phyloP scores from a whole-genome alignment of 2,329 filamentous ascomycete genomes.

The Neofusicoccum parvum region DNA sequence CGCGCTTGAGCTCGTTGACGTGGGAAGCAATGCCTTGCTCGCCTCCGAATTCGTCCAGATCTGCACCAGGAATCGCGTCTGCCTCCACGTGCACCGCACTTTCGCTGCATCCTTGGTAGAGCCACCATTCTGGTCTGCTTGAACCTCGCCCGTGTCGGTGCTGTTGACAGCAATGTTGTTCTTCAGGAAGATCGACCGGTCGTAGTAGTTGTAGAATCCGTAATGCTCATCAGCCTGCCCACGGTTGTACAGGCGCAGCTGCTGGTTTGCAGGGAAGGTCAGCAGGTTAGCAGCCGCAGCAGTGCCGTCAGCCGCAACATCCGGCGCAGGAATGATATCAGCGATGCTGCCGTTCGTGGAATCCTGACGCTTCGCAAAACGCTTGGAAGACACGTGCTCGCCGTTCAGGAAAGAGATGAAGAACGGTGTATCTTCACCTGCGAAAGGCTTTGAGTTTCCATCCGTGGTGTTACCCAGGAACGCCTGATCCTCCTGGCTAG shows the following conservation, averaged over 20 bases:
- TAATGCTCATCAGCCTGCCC: slow-evolving; percentile 82
- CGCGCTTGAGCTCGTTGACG: slow-evolving; percentile 22
- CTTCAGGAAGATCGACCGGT: slow-evolving; percentile 81
- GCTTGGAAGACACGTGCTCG: slow-evolving; percentile 28
- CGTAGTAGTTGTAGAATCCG: slow-evolving; percentile 90
- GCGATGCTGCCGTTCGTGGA: slow-evolving; percentile 45
- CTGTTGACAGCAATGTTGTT: slow-evolving; percentile 54
- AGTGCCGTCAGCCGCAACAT: slow-evolving; percentile 67
- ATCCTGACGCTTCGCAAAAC: slow-evolving; percentile 39
- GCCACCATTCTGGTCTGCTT: slow-evolving; percentile 55
- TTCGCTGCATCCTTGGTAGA: slow-evolving; percentile 48
- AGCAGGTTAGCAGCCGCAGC: slow-evolving; percentile 73
- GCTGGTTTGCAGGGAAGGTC: slow-evolving; percentile 70
- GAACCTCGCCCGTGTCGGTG: slow-evolving; percentile 39
- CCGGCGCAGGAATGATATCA: slow-evolving; percentile 64
- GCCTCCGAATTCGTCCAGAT: slow-evolving; percentile 60
- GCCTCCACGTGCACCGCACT: slow-evolving; percentile 59
- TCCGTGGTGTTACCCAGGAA: slow-evolving; percentile 90
- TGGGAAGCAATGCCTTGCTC: slow-evolving; percentile 36
- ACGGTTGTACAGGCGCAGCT: slow-evolving; percentile 81
- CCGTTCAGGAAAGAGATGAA: slow-evolving; percentile 71
- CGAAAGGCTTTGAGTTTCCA: slow-evolving; percentile 67
- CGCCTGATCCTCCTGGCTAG: slow-evolving; percentile 68
- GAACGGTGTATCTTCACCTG: slow-evolving; percentile 85
- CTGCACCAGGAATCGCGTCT: slow-evolving; percentile 63